phyloP scores from a whole-genome alignment of 768 basidiomycete genomes.

The Filobasidium floriforme region DNA sequence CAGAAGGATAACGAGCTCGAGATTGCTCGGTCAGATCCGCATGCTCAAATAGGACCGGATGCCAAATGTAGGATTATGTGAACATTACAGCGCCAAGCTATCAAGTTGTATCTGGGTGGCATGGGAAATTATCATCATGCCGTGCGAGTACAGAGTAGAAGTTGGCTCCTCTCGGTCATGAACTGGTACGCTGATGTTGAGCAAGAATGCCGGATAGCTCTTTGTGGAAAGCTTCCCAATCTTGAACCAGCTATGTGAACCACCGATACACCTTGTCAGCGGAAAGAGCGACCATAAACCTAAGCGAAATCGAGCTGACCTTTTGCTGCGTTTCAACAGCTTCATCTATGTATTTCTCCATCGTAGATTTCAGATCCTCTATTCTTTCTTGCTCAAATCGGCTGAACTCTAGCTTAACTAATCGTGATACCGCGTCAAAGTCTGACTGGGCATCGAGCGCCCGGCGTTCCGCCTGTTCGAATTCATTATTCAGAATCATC shows the following conservation, averaged over 20 bases:
- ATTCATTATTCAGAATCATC: neutral
- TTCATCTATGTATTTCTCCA: conserved; percentile 76
- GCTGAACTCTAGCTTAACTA: conserved; percentile 80
- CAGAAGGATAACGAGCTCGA: conserved; percentile 67
- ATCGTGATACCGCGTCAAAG: conserved; percentile 76
- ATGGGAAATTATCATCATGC: neutral
- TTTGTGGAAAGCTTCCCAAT: conserved; percentile 1
- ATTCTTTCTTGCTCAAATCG: conserved; percentile 89
- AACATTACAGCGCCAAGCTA: neutral
- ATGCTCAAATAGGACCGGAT: conserved; percentile 48
- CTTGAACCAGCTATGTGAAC: neutral
- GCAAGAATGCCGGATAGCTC: neutral
- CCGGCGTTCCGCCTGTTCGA: conserved; percentile 71
- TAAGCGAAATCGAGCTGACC: conserved; percentile 43
- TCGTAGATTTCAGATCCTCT: conserved; percentile 77
- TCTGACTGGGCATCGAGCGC: conserved; percentile 76
- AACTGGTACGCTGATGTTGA: neutral
- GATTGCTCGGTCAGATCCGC: conserved; percentile 56
- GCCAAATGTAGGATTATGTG: conserved; percentile 18
- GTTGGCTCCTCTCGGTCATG: neutral
- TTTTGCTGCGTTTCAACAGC: conserved; percentile 80
- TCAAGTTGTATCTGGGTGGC: neutral
- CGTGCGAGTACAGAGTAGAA: neutral
- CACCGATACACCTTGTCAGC: neutral
- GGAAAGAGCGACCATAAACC: neutral